These are phyloP conservation scores for Phyllosticta capitalensis DNA, from an alignment of 2,329 filamentous ascomycete species.

Conservation along the genomic window DNA sequence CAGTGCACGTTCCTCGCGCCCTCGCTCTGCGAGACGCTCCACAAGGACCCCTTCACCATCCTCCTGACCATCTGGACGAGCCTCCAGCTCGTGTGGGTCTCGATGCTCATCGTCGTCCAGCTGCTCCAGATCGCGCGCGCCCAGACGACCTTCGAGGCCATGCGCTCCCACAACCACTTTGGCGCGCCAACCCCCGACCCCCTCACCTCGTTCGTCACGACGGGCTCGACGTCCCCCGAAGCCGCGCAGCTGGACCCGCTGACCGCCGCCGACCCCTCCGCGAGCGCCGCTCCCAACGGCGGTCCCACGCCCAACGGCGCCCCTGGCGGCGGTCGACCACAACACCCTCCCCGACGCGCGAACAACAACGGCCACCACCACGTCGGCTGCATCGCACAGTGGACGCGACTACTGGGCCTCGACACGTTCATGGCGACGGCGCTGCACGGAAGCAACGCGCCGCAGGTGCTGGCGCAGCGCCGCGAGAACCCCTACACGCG, in stretches of 20 bases:
- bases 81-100: constrained; percentile 86
- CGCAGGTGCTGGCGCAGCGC: constrained; percentile 37
- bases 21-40: constrained; percentile 63
- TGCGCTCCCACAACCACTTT: constrained; percentile 65
- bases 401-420: constrained; percentile 77
- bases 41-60: constrained; percentile 75
- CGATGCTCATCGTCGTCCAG: constrained; percentile 94
- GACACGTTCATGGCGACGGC: constrained; percentile 93
- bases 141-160: constrained; percentile 94
- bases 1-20: constrained; percentile 65
- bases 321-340: background rate
- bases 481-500: constrained; percentile 74
- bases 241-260: constrained; percentile 64
- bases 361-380: constrained; percentile 41
- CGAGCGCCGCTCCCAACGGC: constrained; percentile 45
- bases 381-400: constrained; percentile 63
- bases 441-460: constrained; percentile 57
- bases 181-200: constrained; percentile 46
- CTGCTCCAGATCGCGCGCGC: constrained; percentile 85
- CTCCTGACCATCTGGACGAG: constrained; percentile 69
- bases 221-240: constrained; percentile 54
- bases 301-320: constrained; percentile 46
- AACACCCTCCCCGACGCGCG: background rate
- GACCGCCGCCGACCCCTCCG: constrained; percentile 28
- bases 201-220: constrained; percentile 65